Evolutionary conservation across 768 basidiomycete genomes (phyloP).

Genomic region (Amyloporia xantha): DNA sequence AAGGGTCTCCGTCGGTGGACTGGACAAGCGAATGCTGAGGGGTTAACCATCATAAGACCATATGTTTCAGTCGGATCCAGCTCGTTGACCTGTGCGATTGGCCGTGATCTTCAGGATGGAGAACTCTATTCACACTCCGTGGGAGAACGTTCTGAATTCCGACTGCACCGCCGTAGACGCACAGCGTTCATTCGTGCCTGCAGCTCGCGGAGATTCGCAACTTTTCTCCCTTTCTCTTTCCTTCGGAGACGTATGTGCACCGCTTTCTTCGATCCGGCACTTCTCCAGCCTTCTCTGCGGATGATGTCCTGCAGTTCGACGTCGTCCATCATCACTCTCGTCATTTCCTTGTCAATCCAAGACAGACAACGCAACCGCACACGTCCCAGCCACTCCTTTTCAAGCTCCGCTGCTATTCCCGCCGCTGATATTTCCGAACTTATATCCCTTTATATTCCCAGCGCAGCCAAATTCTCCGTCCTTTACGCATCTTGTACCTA

Average conservation of each 20-base stretch:
- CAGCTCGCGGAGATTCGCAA: not conserved
- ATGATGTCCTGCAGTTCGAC: no score
- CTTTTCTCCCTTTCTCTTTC: not conserved
- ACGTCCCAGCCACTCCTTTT: not conserved
- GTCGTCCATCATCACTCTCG: no score
- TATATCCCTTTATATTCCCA: no score
- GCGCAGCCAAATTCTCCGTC: not conserved
- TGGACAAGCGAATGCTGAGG: slow-evolving; percentile 10
- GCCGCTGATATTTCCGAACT: no score
- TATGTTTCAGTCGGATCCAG: slow-evolving; percentile 5
- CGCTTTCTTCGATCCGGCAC: not conserved
- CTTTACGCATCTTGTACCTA: not conserved
- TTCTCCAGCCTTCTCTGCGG: not conserved
- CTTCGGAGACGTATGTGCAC: not conserved
- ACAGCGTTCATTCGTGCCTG: slow-evolving; percentile 8
- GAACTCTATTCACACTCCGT: not conserved
- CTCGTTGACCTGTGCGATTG: slow-evolving; percentile 1
- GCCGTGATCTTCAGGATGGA: slow-evolving; percentile 2
- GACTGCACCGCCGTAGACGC: slow-evolving; percentile 6
- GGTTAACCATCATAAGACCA: slow-evolving; percentile 9
- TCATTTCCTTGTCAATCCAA: not conserved
- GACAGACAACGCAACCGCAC: not conserved
- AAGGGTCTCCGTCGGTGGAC: slow-evolving; percentile 16
- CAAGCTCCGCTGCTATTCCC: not conserved
- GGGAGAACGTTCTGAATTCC: not conserved